These are phyloP conservation scores for Curvularia hawaiiensis DNA, from an alignment of 2,329 filamentous ascomycete species.

Conservation along the genomic window DNA sequence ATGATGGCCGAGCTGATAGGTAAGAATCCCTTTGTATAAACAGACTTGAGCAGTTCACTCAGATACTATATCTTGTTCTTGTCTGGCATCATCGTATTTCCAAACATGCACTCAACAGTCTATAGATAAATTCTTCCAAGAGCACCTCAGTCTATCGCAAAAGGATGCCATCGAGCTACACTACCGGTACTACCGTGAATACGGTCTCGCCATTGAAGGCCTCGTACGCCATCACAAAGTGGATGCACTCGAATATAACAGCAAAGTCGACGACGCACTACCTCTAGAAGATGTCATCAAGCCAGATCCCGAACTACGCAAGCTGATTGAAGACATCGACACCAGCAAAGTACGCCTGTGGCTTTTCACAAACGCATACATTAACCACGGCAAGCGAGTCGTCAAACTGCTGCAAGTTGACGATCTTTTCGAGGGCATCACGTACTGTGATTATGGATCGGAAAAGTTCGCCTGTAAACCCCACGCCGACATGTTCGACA, in stretches of 20 bases:
- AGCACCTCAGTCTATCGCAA: slow-evolving; percentile 73
- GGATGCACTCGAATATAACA: slow-evolving; percentile 92
- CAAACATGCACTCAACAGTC: slow-evolving; percentile 5
- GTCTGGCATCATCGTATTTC: background rate
- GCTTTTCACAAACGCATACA: slow-evolving; percentile 96
- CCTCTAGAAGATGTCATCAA: slow-evolving; percentile 85
- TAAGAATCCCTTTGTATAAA: slow-evolving; percentile 39
- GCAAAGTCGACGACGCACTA: slow-evolving; percentile 91
- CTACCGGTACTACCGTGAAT: slow-evolving; percentile 90
- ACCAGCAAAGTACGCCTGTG: slow-evolving; percentile 82
- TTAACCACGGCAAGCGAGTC: slow-evolving; percentile 84
- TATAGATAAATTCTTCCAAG: slow-evolving; percentile 64
- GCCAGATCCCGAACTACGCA: slow-evolving; percentile 74
- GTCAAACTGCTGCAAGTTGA: slow-evolving; percentile 80
- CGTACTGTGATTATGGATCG: slow-evolving; percentile 85
- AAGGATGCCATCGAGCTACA: slow-evolving; percentile 87
- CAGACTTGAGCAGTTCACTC: background rate
- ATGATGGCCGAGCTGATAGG: slow-evolving; percentile 84
- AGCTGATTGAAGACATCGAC: slow-evolving; percentile 82
- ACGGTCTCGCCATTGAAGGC: slow-evolving; percentile 96
- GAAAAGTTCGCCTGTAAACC: slow-evolving; percentile 86
- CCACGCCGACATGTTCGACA: slow-evolving; percentile 78
- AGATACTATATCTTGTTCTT: background rate
- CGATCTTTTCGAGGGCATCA: slow-evolving; percentile 91
- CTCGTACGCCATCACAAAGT: slow-evolving; percentile 94